These are phyloP conservation scores for Sugiyamaella valdiviana DNA, from an alignment of 805 yeast genomes.

Conservation along the genomic window DNA sequence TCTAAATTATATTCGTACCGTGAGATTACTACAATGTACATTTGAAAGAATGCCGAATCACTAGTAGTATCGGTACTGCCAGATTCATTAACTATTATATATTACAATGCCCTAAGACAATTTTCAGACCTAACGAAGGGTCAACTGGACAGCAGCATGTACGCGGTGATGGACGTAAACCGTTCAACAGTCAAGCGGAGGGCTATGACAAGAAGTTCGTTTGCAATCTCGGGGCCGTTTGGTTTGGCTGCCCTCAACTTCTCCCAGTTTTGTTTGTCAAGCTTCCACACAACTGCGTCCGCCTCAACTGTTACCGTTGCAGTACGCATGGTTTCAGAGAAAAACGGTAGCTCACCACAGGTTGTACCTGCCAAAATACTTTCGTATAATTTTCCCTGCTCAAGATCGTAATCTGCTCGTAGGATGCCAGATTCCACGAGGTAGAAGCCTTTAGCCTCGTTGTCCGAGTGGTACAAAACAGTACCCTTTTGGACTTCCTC, in stretches of 20 bases:
- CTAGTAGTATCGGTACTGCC: no score
- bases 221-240: conserved; percentile 49
- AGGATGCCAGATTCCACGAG: conserved; percentile 52
- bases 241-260: conserved; percentile 35
- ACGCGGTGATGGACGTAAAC: conserved; percentile 69
- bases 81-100: neutral
- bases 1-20: no score
- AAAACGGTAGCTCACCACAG: conserved; percentile 55
- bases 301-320: conserved; percentile 51
- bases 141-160: conserved; percentile 51
- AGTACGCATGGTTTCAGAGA: conserved; percentile 36
- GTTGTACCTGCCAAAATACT: conserved; percentile 65
- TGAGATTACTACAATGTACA: no score
- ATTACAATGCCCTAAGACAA: neutral
- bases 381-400: conserved; percentile 40
- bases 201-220: conserved; percentile 58
- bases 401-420: conserved; percentile 47
- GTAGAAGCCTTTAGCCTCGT: conserved; percentile 52
- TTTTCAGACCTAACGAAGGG: neutral
- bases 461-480: conserved; percentile 39
- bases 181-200: conserved; percentile 61
- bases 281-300: conserved; percentile 63
- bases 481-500: conserved; percentile 43
- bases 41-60: no score
- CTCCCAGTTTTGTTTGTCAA: conserved; percentile 43